A percentile compares a stretch with the other conserved stretches of the same genome.
Evolutionary conservation across 2,329 filamentous ascomycete species (phyloP).

Genomic region (Fusarium sp.): DNA sequence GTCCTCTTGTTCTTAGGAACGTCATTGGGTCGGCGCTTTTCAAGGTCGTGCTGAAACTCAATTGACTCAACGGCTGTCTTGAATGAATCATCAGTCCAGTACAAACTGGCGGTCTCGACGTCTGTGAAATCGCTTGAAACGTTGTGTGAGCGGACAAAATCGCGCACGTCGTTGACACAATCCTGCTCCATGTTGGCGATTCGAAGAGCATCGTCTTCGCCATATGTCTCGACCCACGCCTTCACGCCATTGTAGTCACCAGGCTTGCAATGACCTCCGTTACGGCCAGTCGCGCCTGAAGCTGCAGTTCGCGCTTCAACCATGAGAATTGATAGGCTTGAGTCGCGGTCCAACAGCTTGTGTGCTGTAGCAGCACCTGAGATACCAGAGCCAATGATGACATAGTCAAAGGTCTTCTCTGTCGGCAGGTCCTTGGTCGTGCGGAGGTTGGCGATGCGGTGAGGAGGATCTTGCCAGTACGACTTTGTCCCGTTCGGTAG

Average conservation of each 20-base stretch:
- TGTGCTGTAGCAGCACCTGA: constrained; percentile 23
- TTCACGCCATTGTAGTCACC: constrained; percentile 16
- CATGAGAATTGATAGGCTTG: constrained; percentile 16
- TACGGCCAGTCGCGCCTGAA: constrained; percentile 13
- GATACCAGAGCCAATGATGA: constrained; percentile 24
- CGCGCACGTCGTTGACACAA: constrained; percentile 17
- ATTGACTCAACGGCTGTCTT: constrained; percentile 12
- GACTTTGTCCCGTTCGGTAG: constrained; percentile 21
- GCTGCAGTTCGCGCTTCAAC: constrained; percentile 19
- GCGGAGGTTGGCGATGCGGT: constrained; percentile 25
- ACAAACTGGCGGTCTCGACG: constrained; percentile 13
- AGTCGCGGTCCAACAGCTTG: constrained; percentile 16
- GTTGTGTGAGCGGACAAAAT: constrained; percentile 21
- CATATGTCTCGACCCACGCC: constrained; percentile 8
- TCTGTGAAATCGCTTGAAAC: constrained; percentile 26
- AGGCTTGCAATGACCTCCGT: constrained; percentile 17
- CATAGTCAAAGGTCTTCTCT: constrained; percentile 16
- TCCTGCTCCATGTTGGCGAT: constrained; percentile 27
- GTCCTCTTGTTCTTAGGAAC: constrained; percentile 23
- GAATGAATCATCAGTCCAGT: constrained; percentile 24
- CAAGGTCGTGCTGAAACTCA: constrained; percentile 10
- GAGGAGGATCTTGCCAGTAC: constrained; percentile 27
- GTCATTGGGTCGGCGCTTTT: constrained; percentile 11
- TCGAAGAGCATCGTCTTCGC: constrained; percentile 16
- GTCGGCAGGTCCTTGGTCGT: constrained; percentile 13